Evolutionary conservation across 305 asterid species (phyloP), one percentile per base, ranked within the genome.

Genomic region (Fraxinus nigra): DNA sequence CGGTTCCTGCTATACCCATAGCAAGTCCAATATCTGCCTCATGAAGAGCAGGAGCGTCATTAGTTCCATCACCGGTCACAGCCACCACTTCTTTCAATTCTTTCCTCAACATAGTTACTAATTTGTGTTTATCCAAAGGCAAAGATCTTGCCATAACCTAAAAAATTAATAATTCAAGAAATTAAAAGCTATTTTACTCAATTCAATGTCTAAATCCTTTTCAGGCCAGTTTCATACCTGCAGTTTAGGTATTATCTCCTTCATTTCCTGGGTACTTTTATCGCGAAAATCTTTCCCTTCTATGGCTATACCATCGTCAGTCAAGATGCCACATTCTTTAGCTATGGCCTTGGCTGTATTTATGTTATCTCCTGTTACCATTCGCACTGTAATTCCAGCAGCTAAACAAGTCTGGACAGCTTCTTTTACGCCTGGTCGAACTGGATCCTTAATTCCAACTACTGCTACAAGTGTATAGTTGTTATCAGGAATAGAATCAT

Each of bases 1-100:
- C 97, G 0, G 98, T 92, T 81, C 97, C 98, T 26, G 97, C 92
- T 78, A 94, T 92, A 30, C 97, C 97, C 98, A 94, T 94, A 63
- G 98, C 97, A n/a, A 94, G 91, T 61, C 97, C 98, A 61, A 94
- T 91, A 88, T 94, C 97, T 8, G 97, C 98, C 79, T 94, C 98
- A 28, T 91, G 97, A 37, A 94, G 92, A 75, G 98, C 98, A 13
- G 98, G 98, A 75, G 98, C 98, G 82, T 94, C 98, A 54, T 94
- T 94, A 61, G 97, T 92, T 26, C 97, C 98, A 80, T 94, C 98
- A 1, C 97, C 98, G 11, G 98, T 94, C 61, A 94, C 97, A 2
- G 97, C 93, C 54, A 94, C 98, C 22, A 92, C 95, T 86, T 94
- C 94, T 16, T 88, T 85, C 84, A 72, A 89, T 38, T 90, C 96